phyloP scores from a whole-genome alignment of 208 protist species.

The Crithidia fasciculata region DNA sequence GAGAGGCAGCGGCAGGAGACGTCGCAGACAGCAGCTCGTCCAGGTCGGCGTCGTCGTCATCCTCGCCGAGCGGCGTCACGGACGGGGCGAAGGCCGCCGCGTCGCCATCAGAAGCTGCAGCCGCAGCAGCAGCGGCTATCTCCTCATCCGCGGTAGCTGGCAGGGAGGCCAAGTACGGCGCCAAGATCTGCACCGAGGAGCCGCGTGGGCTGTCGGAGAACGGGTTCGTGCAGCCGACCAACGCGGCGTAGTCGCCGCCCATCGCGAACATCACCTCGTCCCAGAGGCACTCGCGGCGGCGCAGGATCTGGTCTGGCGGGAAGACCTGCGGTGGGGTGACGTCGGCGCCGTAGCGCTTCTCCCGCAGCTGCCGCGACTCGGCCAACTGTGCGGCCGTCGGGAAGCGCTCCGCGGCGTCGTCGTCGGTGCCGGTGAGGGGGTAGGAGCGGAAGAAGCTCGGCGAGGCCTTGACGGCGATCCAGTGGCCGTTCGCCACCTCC shows the following conservation, averaged over 20 bases:
- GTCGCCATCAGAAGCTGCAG: not conserved
- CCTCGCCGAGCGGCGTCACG: slow-evolving; percentile 17
- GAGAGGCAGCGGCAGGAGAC: not conserved
- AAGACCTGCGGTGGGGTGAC: slow-evolving; percentile 75
- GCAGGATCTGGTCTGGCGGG: slow-evolving; percentile 74
- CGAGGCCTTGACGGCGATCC: slow-evolving; percentile 81
- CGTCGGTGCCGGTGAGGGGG: slow-evolving; percentile 30
- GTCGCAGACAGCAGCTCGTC: not conserved
- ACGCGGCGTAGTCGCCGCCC: slow-evolving; percentile 71
- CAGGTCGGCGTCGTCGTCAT: slow-evolving; percentile 5
- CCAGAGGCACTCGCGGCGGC: slow-evolving; percentile 82
- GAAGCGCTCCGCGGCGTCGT: slow-evolving; percentile 53
- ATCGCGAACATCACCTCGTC: slow-evolving; percentile 87
- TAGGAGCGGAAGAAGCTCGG: slow-evolving; percentile 83
- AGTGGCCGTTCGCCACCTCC: slow-evolving; percentile 86
- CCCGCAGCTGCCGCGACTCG: slow-evolving; percentile 44
- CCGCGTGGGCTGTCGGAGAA: slow-evolving; percentile 56
- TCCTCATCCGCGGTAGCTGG: slow-evolving; percentile 19
- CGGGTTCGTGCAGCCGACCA: slow-evolving; percentile 83
- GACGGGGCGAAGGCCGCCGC: not conserved
- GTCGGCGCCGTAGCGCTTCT: slow-evolving; percentile 65
- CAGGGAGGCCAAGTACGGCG: slow-evolving; percentile 29
- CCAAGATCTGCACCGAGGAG: slow-evolving; percentile 54
- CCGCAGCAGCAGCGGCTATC: slow-evolving; percentile 7
- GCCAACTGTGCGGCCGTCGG: slow-evolving; percentile 68